Base-by-base conservation (phyloP, 2,329 filamentous ascomycete genomes). In the Ceratocystiopsis minuta region DNA sequence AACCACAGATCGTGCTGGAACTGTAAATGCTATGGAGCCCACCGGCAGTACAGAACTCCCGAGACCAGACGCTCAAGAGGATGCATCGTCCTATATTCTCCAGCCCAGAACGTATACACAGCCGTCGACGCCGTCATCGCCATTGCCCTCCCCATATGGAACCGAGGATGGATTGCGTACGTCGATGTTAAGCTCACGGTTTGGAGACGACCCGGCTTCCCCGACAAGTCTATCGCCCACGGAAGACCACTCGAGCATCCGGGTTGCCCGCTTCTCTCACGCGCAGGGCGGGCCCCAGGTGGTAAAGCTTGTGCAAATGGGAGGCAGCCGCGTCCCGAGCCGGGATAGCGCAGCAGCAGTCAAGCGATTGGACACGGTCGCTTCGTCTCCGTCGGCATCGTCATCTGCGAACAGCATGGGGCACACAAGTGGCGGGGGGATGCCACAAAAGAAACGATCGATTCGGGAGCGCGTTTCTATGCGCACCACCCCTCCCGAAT, bases 91-190 rank as follows among this genome's bases (percentile, higher is more conserved):
- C 24, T 28, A 28, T 10, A 60, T 75, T 17, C 57, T 76, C 5
- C 70, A 75, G 47, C 72, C 72, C 13, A 60, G 64, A 32, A 73
- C 69, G 0, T 75, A 75, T 49, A 73, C 68, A 0, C 59, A 64
- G 40, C 64, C 62, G 4, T 61, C 65, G 0, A 58, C 63, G 12
- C 67, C 68, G 3, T 28, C 24, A 10, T 28, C 24, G 24, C 24
- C 7, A 28, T 50, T 64, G 17, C 64, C 67, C 1, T 68, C 68
- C 6, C 67, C 68, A 3, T 59, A 60, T 39, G 48, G 64, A 2
- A 53, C 54, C 31, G 55, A 58, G 13, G n/a, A 12, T 17, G 18
- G 35, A 28, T 10, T 10, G 24, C 24, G 24, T 10, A 10, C 24
- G 6, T 28, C 24, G 2, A 10, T 28, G 2, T 10, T 28, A 10